Evolutionary conservation across 352 stramenopile genomes (phyloP).

Genomic region (Albugo candida): DNA sequence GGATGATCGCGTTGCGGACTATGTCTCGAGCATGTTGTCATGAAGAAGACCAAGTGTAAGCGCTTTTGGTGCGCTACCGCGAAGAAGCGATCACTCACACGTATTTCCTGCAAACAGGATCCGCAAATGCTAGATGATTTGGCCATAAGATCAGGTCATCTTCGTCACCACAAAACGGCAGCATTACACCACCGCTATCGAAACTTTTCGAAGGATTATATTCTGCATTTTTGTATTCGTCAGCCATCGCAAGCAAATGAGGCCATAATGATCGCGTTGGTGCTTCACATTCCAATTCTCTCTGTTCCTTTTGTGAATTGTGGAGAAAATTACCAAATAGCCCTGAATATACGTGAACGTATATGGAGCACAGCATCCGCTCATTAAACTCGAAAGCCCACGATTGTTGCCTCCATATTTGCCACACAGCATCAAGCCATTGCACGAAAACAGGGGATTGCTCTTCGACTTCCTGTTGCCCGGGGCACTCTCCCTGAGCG

Average conservation of each 20-base stretch:
- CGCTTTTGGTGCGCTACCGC: no score
- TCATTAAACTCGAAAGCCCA: constrained; percentile 98
- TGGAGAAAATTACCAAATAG: constrained; percentile 96
- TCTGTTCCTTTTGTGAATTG: constrained; percentile 84
- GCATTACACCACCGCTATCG: constrained; percentile 59
- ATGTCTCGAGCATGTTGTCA: constrained; percentile 11
- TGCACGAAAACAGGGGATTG: constrained; percentile 97
- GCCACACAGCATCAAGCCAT: constrained; percentile 96
- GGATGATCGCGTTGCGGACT: constrained; percentile 19
- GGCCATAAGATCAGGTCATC: constrained; percentile 69
- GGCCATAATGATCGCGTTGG: constrained; percentile 61
- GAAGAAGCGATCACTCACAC: constrained; percentile 15
- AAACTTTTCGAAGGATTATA: constrained; percentile 74
- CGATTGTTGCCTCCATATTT: constrained; percentile 92
- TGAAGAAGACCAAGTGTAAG: no score
- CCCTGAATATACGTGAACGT: constrained; percentile 91
- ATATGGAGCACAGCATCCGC: constrained; percentile 78
- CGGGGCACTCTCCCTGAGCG: constrained; percentile 86
- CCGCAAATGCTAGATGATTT: constrained; percentile 56
- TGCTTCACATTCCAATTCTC: constrained; percentile 28
- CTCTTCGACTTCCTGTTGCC: constrained; percentile 89
- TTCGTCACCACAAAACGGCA: constrained; percentile 68
- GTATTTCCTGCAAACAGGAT: constrained; percentile 76
- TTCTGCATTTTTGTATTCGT: constrained; percentile 63
- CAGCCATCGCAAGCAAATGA: constrained; percentile 27